A percentile compares a stretch with the other conserved stretches of the same genome.
phyloP scores from a whole-genome alignment of 1,139 yeast species.

The Candida dubliniensis region DNA sequence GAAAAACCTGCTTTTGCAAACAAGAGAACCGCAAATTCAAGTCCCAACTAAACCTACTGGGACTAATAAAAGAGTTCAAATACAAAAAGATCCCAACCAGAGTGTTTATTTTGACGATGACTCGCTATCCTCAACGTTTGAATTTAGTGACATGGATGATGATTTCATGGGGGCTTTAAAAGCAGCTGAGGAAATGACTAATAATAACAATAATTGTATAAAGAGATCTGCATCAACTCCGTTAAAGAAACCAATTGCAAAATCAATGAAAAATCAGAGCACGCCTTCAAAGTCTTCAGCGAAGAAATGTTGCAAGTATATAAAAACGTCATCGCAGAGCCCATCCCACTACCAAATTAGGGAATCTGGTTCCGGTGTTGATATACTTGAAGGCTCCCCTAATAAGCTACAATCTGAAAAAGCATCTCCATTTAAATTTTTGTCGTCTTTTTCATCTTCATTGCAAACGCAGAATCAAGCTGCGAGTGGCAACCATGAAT shows the following conservation, averaged over 20 bases:
- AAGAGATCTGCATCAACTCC: slow-evolving; percentile 1
- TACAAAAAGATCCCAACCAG: not conserved
- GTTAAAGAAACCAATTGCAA: not conserved
- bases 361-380: not conserved
- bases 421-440: too few relatives aligned
- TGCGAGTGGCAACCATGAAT: too few relatives aligned
- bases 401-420: not conserved
- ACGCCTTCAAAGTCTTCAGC: not conserved
- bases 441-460: too few relatives aligned
- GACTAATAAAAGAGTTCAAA: not conserved
- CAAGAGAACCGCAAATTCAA: too few relatives aligned
- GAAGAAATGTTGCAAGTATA: not conserved
- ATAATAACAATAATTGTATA: not conserved
- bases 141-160: slow-evolving; percentile 7
- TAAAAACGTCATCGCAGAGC: not conserved
- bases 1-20: too few relatives aligned
- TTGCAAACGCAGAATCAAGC: too few relatives aligned
- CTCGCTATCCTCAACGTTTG: slow-evolving; percentile 2
- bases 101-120: not conserved
- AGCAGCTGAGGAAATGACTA: slow-evolving; percentile 2
- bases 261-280: not conserved
- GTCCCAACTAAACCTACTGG: too few relatives aligned
- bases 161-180: slow-evolving; percentile 3
- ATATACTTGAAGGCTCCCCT: not conserved
- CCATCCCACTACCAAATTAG: not conserved